Evolutionary conservation across 2,329 filamentous ascomycete species (phyloP), one percentile per base, ranked within the genome.

Genomic region (Cladosporium colombiae): DNA sequence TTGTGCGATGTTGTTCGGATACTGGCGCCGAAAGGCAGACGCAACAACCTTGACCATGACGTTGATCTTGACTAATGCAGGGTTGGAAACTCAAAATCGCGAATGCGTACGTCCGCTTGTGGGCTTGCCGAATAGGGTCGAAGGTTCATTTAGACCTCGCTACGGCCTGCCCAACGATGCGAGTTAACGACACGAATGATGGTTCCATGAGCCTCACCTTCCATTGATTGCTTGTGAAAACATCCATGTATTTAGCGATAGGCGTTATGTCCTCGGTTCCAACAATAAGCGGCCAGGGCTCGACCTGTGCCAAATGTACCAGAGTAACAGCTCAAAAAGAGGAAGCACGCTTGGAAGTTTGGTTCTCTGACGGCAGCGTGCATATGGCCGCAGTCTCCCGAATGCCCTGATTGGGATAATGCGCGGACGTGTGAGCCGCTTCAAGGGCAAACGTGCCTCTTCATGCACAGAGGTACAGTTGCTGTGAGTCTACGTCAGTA

Each of bases 11-110:
- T 46, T 46, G 5, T n/a, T 13, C 40, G 40, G 40, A 46, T 46
- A 13, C 40, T 46, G 40, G 40, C 40, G 23, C 40, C 40, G n/a
- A 46, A 46, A 46, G n/a, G 40, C 23, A 21, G n/a, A 1, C n/a
- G 40, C 40, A 46, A 13, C 13, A 33, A 33, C 52, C 52, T 55
- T n/a, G 52, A 55, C 52, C 52, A 55, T 55, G 52, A 55, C 52
- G 52, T 33, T 55, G 27, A 55, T 55, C 52, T 55, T 1, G n/a
- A 21, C 29, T 33, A 21, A 29, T 33, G 52, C 52, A 33, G 52
- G 52, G 40, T 23, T 6, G n/a, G 27, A 29, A 55, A 55, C 27
- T 33, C 7, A 33, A 33, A 53, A 21, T 46, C 11, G 40, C 40
- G 40, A 46, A 46, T 46, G 40, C 40, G 40, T 23, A 46, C n/a